These are phyloP conservation scores for Linnemannia exigua DNA, from an alignment of 192 early-diverging fungal genomes.

Conservation along the genomic window DNA sequence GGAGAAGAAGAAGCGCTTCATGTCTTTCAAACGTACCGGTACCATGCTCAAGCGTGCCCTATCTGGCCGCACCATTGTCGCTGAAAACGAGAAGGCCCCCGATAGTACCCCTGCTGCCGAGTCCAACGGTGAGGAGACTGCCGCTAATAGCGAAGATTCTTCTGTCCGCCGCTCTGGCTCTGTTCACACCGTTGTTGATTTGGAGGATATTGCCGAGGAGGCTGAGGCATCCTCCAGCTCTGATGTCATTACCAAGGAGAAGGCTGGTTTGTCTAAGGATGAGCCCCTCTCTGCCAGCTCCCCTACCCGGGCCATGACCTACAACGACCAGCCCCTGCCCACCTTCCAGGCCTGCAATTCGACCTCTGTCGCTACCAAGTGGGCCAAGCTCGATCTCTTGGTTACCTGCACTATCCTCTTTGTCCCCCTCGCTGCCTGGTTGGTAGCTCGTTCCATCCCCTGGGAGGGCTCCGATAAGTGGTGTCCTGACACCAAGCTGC, in stretches of 20 bases:
- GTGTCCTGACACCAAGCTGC: conserved; percentile 35
- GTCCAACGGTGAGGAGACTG: neutral
- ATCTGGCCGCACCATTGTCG: conserved; percentile 47
- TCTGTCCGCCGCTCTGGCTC: conserved; percentile 37
- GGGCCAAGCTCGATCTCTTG: conserved; percentile 45
- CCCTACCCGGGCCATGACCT: conserved; percentile 45
- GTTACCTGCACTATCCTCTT: conserved; percentile 39
- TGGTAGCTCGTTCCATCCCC: conserved; percentile 28
- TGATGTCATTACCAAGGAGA: conserved; percentile 9
- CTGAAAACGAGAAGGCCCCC: conserved; percentile 27
- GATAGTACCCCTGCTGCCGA: neutral
- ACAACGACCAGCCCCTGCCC: conserved; percentile 40
- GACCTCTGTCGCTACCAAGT: conserved; percentile 31
- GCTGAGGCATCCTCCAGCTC: neutral
- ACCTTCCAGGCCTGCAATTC: conserved; percentile 50
- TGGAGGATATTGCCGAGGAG: conserved; percentile 44
- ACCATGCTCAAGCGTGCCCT: conserved; percentile 47
- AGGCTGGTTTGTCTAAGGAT: neutral
- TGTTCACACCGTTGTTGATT: conserved; percentile 41
- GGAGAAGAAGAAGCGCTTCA: conserved; percentile 53
- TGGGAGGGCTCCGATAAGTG: conserved; percentile 47
- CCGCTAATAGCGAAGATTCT: conserved; percentile 28
- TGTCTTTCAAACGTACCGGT: conserved; percentile 32
- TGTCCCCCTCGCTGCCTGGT: conserved; percentile 51
- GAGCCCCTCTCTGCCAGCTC: conserved; percentile 17